These are phyloP conservation scores for Blastobotrys serpentis DNA, from an alignment of 1,139 yeast genomes.

Conservation along the genomic window DNA sequence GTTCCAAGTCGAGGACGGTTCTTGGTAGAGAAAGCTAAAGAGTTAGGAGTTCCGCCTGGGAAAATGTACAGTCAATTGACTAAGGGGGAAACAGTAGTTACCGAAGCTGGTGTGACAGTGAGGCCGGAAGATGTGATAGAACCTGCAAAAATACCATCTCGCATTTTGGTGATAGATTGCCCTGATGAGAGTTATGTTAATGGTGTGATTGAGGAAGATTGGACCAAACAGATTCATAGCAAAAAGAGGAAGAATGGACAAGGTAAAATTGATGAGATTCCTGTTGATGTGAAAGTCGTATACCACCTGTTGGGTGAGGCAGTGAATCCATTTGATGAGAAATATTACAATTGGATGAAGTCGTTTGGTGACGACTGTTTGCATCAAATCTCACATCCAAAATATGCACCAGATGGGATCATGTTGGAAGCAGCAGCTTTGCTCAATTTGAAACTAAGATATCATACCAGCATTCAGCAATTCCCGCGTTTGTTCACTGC, in stretches of 20 bases:
- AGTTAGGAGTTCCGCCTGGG: slow-evolving; percentile 70
- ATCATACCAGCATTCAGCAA: slow-evolving; percentile 48
- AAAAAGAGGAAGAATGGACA: slow-evolving; percentile 15
- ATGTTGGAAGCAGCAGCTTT: slow-evolving; percentile 56
- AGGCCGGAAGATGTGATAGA: slow-evolving; percentile 73
- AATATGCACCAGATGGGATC: slow-evolving; percentile 60
- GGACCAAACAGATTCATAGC: slow-evolving; percentile 21
- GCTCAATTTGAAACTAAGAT: slow-evolving; percentile 56
- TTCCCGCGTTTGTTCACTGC: slow-evolving; percentile 50
- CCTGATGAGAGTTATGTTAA: slow-evolving; percentile 57
- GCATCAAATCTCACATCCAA: slow-evolving; percentile 71
- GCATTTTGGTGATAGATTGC: slow-evolving; percentile 69
- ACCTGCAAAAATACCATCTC: slow-evolving; percentile 55
- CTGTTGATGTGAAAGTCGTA: slow-evolving; percentile 48
- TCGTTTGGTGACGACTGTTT: slow-evolving; percentile 51
- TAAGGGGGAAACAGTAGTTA: slow-evolving; percentile 55
- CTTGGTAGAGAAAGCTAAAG: slow-evolving; percentile 60
- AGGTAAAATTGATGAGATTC: slow-evolving; percentile 12
- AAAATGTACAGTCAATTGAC: slow-evolving; percentile 57
- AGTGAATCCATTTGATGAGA: slow-evolving; percentile 49
- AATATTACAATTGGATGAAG: slow-evolving; percentile 45
- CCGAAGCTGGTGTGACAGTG: slow-evolving; percentile 59
- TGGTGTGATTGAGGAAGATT: slow-evolving; percentile 28
- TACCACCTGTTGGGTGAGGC: slow-evolving; percentile 75
- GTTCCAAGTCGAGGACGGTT: slow-evolving; percentile 78